Evolutionary conservation across 2,329 filamentous ascomycete genomes (phyloP).

Genomic region (Aspergillus uvarum): DNA sequence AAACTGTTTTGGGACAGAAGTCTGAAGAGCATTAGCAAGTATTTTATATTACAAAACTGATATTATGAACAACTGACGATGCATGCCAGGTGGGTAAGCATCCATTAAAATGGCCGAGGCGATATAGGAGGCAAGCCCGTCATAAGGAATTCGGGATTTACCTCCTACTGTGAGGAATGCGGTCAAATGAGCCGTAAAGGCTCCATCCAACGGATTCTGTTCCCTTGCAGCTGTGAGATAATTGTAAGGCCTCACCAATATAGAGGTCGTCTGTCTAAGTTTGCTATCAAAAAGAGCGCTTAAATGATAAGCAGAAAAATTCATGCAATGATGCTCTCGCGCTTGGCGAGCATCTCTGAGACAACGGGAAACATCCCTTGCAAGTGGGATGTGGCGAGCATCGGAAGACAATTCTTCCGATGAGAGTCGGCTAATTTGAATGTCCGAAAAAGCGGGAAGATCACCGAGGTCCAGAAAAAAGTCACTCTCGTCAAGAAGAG

Average conservation of each 20-base stretch:
- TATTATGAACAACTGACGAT: background rate
- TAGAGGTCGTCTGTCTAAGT: background rate
- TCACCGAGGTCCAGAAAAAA: background rate
- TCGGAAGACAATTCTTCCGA: background rate
- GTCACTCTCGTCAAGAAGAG: background rate
- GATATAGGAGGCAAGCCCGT: constrained; percentile 1
- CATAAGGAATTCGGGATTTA: constrained; percentile 1
- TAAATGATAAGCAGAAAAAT: constrained; percentile 1
- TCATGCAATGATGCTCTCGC: background rate
- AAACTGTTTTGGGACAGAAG: background rate
- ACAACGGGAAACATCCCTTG: background rate
- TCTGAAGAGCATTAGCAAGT: background rate
- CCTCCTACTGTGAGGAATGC: background rate
- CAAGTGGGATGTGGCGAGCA: background rate
- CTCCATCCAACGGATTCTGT: background rate
- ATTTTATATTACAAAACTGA: background rate
- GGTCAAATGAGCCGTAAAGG: constrained; percentile 1
- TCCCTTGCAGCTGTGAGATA: background rate
- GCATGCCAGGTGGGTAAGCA: constrained; percentile 3
- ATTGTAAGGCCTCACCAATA: background rate
- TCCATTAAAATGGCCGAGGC: constrained; percentile 5
- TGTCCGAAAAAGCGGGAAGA: background rate
- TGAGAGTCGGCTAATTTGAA: background rate
- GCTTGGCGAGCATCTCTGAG: background rate
- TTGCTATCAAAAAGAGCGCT: background rate